phyloP scores from a whole-genome alignment of 2,329 filamentous ascomycete genomes.

The Fusarium humuli region DNA sequence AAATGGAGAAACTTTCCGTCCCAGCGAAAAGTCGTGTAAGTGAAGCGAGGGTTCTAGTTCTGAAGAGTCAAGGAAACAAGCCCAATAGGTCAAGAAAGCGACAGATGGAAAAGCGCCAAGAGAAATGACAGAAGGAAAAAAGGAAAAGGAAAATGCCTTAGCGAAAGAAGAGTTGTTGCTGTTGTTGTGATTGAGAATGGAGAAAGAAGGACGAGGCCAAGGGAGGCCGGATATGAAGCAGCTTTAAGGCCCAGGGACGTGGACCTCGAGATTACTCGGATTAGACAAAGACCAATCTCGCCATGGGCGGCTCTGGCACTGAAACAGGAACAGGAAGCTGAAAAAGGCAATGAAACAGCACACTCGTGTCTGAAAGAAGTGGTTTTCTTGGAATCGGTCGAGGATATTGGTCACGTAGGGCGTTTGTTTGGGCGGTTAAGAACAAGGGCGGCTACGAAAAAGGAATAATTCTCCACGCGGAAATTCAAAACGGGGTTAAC shows the following conservation, averaged over 20 bases:
- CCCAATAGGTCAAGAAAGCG: constrained; percentile 41
- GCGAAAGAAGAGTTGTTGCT: constrained; percentile 37
- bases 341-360: constrained; percentile 62
- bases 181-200: constrained; percentile 45
- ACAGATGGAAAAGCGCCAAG: constrained; percentile 44
- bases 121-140: constrained; percentile 45
- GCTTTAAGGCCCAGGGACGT: constrained; percentile 47
- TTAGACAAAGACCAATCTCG: constrained; percentile 47
- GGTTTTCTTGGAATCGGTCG: constrained; percentile 54
- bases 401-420: constrained; percentile 64
- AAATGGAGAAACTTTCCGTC: constrained; percentile 30
- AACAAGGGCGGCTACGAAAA: constrained; percentile 39
- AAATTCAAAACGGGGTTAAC: not conserved
- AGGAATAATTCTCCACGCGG: not conserved
- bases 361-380: constrained; percentile 62
- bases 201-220: constrained; percentile 40
- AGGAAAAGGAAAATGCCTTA: constrained; percentile 39
- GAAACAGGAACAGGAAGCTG: constrained; percentile 46
- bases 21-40: constrained; percentile 32
- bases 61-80: constrained; percentile 25
- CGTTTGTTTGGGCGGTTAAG: constrained; percentile 58
- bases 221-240: constrained; percentile 48
- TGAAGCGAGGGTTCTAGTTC: constrained; percentile 31
- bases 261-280: constrained; percentile 37
- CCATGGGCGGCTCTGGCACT: constrained; percentile 46